Evolutionary conservation across 108 stramenopile species (phyloP), one percentile per base, ranked within the genome.

Genomic region (Stephanodiscus triporus): DNA sequence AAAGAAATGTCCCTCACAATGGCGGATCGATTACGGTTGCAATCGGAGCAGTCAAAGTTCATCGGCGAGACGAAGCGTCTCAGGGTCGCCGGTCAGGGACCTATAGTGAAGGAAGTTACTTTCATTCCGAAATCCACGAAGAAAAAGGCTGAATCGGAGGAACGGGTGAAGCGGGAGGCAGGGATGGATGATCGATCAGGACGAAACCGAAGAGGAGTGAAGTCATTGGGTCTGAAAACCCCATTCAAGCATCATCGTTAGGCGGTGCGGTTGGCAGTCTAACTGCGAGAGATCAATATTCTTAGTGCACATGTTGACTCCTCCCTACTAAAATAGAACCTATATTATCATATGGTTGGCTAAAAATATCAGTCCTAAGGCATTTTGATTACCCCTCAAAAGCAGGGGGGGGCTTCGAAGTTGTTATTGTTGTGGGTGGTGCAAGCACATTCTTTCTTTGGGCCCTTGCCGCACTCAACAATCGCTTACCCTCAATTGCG

Each of bases 51-150:
- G 56, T 55, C 76, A 3, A 61, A 70, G 45, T 64, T 63, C 37
- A 24, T 79, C 11, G 73, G 86, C 38, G 79, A 84, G 13, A 85
- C 89, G 24, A 81, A 75, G 10, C 67, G 82, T 38, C 49, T 75
- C 30, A 75, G 77, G 50, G 69, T 85, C 6, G 68, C 65, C 19
- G 77, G 82, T 23, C 83, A 90, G 57, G 91, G 91, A n/a, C 32
- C 32, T 5, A 84, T 85, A 37, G 73, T 85, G 30, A 87, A 90
- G 68, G 90, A 95, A 73, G 85, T 91, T 5, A 82, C 88, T 0
- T 95, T 79, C 32, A 66, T 92, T 66, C 94, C 94, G 2, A 89
- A 87, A 61, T 84, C 87, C 70, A 56, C 84, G 7, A 66, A 61
- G 55, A 83, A 85, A 76, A 84, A 91, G 63, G 64, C 50, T 34